Evolutionary conservation across 805 yeast species (phyloP).

Genomic region (Maudiozyma bulderi): DNA sequence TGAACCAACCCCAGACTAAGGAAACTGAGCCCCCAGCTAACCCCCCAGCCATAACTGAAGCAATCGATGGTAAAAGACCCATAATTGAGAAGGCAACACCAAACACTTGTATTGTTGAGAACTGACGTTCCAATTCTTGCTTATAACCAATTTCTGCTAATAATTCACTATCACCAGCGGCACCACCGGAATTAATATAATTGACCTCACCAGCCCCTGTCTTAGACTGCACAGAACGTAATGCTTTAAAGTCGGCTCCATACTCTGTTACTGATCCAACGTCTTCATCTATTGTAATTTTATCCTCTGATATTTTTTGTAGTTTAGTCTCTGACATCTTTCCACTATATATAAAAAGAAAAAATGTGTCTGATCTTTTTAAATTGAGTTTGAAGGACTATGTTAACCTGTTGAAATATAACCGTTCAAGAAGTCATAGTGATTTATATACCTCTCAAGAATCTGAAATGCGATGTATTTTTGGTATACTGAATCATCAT

Average conservation of each 20-base stretch:
- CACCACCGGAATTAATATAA: constrained; percentile 15
- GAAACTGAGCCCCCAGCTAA: constrained; percentile 51
- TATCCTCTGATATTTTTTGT: neutral
- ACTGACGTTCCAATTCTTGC: constrained; percentile 54
- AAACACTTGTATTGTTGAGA: constrained; percentile 53
- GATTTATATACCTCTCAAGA: no score
- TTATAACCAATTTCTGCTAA: constrained; percentile 49
- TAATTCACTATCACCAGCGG: constrained; percentile 15
- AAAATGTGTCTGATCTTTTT: no score
- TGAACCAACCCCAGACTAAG: constrained; percentile 66
- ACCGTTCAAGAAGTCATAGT: no score
- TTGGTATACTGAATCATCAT: no score
- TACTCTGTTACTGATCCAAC: neutral
- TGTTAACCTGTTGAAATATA: no score
- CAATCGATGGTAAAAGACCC: constrained; percentile 59
- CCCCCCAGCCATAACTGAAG: constrained; percentile 45
- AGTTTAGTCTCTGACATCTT: neutral
- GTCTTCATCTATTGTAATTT: neutral
- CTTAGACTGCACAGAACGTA: constrained; percentile 11
- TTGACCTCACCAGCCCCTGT: constrained; percentile 22
- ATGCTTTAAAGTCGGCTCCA: neutral
- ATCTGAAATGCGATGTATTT: no score
- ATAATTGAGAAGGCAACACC: constrained; percentile 66
- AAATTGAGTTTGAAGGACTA: no score
- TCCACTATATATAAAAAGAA: neutral